Base-by-base conservation (phyloP, 2,329 filamentous ascomycete species). In the Trichoderma asperellum region DNA sequence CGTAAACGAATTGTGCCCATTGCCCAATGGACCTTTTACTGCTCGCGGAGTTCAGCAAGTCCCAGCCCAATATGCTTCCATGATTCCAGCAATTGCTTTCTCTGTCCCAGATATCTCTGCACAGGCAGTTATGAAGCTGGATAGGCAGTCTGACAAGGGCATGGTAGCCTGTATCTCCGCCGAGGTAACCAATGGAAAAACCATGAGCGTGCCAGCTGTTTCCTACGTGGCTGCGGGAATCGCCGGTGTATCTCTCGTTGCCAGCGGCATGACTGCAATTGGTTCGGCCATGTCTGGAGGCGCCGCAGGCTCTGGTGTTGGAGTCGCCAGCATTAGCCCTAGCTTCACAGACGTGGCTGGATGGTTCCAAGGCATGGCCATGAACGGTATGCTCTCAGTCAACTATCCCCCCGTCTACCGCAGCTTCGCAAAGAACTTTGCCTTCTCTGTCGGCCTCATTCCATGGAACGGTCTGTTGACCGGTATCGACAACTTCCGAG, bases 341-440 rank as follows among this genome's bases (percentile, higher is more conserved):
- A 92, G 91, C 65, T 97, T 98, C 78, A 86, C 86, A 56, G 93
- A 97, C 76, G 89, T 96, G 59, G 87, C 97, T 73, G 89, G 91
- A 71, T 96, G 92, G 88, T 97, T 98, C 80, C 94, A 98, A 81
- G 91, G 91, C 61, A 92, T 98, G 85, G 94, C 96, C 34, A 91
- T 96, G 84, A 97, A 96, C 80, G 94, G 96, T 73, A 98, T 98
- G 96, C 86, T 97, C 78, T 96, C 92, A 70, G 94, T 96, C 75
- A 88, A 90, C 75, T 94, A 97, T 74, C 96, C 96, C 4, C 84
- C 88, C 43, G 89, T 98, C 47, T 98, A 98, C 82, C 89, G 90
- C 74, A 95, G 90, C 78, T 99, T 97, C 81, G 84, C 91, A 71
- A 92, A 92, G 82, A 98, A 98, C 82, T 98, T 99, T 79, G 94